phyloP scores from a whole-genome alignment of 306 rosid species.

The Medicago arabica region DNA sequence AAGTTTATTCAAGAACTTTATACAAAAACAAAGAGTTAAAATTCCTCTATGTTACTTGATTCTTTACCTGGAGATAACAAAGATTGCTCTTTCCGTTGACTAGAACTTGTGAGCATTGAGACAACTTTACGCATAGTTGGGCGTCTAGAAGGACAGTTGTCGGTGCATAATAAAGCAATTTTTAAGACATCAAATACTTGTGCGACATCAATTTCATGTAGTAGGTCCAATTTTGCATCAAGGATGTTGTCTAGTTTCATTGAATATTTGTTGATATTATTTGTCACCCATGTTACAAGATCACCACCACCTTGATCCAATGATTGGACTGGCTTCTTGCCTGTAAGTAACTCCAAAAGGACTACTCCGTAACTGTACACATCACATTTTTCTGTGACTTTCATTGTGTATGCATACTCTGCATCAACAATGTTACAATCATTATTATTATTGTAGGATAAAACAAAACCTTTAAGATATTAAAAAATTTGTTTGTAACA shows the following conservation, averaged over 20 bases:
- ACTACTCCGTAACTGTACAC: constrained; percentile 84
- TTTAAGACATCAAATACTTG: constrained; percentile 64
- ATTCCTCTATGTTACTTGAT: constrained; percentile 1
- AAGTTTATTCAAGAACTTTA: constrained; percentile 10
- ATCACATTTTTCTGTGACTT: constrained; percentile 77
- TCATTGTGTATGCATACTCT: constrained; percentile 86
- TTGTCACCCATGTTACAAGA: constrained; percentile 71
- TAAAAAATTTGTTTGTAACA: too few relatives aligned
- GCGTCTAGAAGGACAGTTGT: constrained; percentile 52
- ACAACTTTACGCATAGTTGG: constrained; percentile 73
- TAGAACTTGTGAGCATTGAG: constrained; percentile 65
- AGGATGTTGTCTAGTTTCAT: constrained; percentile 57
- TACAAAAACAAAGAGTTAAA: background rate
- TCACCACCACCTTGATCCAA: constrained; percentile 78
- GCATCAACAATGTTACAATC: constrained; percentile 20
- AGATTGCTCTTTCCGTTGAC: constrained; percentile 43
- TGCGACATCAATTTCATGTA: constrained; percentile 50
- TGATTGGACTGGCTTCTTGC: constrained; percentile 70
- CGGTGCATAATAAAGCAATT: constrained; percentile 71
- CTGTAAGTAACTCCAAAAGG: constrained; percentile 72
- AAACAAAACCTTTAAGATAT: too few relatives aligned
- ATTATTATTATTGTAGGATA: background rate
- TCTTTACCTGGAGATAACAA: constrained; percentile 44
- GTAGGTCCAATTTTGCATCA: constrained; percentile 64
- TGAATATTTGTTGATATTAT: constrained; percentile 56